phyloP scores from a whole-genome alignment of 2,329 filamentous ascomycete species.

The Zymoseptoria passerinii region DNA sequence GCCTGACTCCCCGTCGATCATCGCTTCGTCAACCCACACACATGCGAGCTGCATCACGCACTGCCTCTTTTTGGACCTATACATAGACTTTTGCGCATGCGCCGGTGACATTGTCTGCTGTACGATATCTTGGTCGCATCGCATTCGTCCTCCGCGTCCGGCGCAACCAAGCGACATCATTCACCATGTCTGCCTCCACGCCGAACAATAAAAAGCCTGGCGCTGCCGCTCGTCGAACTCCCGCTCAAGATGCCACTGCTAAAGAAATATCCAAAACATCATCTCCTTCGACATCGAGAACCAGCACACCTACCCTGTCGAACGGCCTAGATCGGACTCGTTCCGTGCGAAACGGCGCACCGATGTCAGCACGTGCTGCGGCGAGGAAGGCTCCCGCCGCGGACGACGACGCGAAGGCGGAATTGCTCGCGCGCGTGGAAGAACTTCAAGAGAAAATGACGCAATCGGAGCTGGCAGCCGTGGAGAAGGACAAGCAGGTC shows the following conservation, averaged over 20 bases:
- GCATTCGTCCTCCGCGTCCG: background rate
- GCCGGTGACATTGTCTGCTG: background rate
- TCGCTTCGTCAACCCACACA: too few relatives aligned
- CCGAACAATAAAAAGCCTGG: conserved; percentile 15
- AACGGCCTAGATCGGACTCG: conserved; percentile 39
- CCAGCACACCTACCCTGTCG: conserved; percentile 8
- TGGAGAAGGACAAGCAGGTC: conserved; percentile 59
- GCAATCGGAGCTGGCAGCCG: conserved; percentile 76
- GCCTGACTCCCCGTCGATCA: background rate
- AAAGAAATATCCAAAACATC: background rate
- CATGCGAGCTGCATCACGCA: background rate
- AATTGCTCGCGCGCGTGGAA: conserved; percentile 69
- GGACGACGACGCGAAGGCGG: conserved; percentile 63
- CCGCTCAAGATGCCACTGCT: background rate
- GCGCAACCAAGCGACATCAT: background rate
- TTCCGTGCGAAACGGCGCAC: conserved; percentile 55
- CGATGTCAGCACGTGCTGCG: conserved; percentile 65
- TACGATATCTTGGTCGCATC: background rate
- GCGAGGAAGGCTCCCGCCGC: conserved; percentile 45
- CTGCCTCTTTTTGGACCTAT: background rate
- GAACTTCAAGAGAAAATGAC: conserved; percentile 76
- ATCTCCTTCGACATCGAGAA: conserved; percentile 16
- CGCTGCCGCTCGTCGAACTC: conserved; percentile 6
- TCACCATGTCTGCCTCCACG: conserved; percentile 4
- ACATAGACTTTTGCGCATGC: background rate